Evolutionary conservation across 2,329 filamentous ascomycete genomes (phyloP).

Genomic region (Calonectria leucothoes): DNA sequence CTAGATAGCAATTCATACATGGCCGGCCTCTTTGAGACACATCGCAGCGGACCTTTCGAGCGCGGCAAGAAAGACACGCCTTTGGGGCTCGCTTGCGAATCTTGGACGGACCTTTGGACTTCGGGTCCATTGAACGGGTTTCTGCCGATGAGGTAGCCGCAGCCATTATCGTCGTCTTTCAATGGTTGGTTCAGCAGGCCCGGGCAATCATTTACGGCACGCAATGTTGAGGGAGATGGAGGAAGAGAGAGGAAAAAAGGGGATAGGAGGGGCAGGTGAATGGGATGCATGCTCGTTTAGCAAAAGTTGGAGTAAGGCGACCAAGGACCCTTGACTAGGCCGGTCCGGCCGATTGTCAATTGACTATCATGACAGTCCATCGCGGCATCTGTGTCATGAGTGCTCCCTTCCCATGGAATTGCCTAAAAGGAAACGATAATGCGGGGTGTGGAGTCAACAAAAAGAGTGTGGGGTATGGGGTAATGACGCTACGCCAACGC

Average conservation of each 20-base stretch:
- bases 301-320: slow-evolving; percentile 25
- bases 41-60: slow-evolving; percentile 64
- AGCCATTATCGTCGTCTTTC: slow-evolving; percentile 3
- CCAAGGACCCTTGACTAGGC: background rate
- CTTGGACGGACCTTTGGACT: slow-evolving; percentile 49
- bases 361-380: slow-evolving; percentile 2
- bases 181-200: background rate
- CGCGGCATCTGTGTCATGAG: background rate
- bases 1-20: slow-evolving; percentile 65
- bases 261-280: slow-evolving; percentile 10
- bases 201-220: background rate
- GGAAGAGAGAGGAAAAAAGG: background rate
- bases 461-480: slow-evolving; percentile 29
- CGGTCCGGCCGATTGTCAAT: background rate
- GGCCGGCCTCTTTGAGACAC: slow-evolving; percentile 61
- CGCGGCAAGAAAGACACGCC: slow-evolving; percentile 62
- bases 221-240: slow-evolving; percentile 1
- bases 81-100: slow-evolving; percentile 60
- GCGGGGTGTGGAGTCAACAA: slow-evolving; percentile 39
- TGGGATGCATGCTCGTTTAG: slow-evolving; percentile 17
- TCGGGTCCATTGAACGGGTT: slow-evolving; percentile 37
- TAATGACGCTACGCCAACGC: background rate
- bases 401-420: background rate
- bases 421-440: slow-evolving; percentile 21
- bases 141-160: slow-evolving; percentile 24